Conservation (phyloP, 495 filamentous ascomycete genomes). For the Trypethelium eluteriae region DNA sequence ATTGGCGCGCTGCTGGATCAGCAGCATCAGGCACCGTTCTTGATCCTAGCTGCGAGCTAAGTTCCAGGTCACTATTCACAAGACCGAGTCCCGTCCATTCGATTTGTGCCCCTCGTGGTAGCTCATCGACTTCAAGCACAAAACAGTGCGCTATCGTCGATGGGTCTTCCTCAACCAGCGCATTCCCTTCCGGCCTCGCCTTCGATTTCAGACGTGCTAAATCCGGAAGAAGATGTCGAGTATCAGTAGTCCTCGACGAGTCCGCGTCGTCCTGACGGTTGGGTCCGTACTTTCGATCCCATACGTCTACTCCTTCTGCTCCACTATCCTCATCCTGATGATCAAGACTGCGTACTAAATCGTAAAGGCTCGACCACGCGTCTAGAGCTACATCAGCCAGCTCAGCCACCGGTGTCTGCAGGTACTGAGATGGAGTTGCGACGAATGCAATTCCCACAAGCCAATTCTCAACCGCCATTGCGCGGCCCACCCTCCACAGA, state of each 20-base stretch:
- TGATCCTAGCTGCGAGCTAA: background rate
- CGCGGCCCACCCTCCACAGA: slow-evolving; percentile 72
- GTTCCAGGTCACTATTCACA: background rate
- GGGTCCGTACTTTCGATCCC: slow-evolving; percentile 58
- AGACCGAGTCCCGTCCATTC: slow-evolving; percentile 53
- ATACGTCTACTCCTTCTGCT: slow-evolving; percentile 53
- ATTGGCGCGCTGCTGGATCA: background rate
- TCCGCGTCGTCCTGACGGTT: slow-evolving; percentile 26
- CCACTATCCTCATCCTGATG: slow-evolving; percentile 36
- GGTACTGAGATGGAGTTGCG: slow-evolving; percentile 26
- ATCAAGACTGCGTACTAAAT: slow-evolving; percentile 14
- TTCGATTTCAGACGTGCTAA: background rate
- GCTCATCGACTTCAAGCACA: slow-evolving; percentile 59
- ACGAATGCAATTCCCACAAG: slow-evolving; percentile 66
- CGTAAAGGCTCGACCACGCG: slow-evolving; percentile 28
- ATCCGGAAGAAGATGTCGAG: slow-evolving; percentile 24
- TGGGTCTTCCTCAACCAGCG: slow-evolving; percentile 11
- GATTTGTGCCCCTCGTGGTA: slow-evolving; percentile 60
- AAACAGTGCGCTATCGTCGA: slow-evolving; percentile 56
- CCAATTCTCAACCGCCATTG: slow-evolving; percentile 67
- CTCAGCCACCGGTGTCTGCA: slow-evolving; percentile 36
- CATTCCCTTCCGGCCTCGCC: too few relatives aligned
- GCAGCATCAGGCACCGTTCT: background rate
- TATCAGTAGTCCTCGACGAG: background rate
- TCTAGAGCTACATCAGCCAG: slow-evolving; percentile 49